Evolutionary conservation across 331 rosid species (phyloP).

Genomic region (Erythrophleum ivorense): DNA sequence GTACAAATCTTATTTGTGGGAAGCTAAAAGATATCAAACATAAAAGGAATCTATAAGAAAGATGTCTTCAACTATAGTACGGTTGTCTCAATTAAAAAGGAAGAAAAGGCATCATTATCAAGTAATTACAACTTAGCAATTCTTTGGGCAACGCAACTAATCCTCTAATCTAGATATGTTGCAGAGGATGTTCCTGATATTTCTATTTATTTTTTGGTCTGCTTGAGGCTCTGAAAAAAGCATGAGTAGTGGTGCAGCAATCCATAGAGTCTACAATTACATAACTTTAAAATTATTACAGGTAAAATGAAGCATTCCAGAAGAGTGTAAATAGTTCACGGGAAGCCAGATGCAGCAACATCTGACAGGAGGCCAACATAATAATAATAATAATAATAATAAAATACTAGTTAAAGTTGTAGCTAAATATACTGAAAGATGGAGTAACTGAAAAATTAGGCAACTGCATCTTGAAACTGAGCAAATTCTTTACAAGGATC

Average conservation of each 20-base stretch:
- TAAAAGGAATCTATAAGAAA: background rate
- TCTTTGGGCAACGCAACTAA: slow-evolving; percentile 8
- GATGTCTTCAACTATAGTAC: slow-evolving; percentile 13
- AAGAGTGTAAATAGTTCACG: background rate
- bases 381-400: background rate
- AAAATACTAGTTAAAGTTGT: background rate
- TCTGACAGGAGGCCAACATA: background rate
- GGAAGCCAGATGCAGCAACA: slow-evolving; percentile 14
- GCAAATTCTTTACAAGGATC: slow-evolving; percentile 17
- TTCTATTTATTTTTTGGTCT: slow-evolving; percentile 17
- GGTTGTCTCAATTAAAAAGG: slow-evolving; percentile 11
- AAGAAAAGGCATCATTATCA: slow-evolving; percentile 4
- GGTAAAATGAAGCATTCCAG: slow-evolving; percentile 2
- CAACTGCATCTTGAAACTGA: background rate
- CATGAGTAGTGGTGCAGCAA: background rate
- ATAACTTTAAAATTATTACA: background rate
- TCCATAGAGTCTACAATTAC: background rate
- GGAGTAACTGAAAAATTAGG: background rate
- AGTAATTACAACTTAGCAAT: slow-evolving; percentile 16
- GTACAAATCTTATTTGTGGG: background rate
- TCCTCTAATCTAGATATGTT: background rate
- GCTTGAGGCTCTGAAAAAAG: slow-evolving; percentile 14
- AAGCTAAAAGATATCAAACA: background rate
- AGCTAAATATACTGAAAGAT: background rate
- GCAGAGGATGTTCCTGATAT: slow-evolving; percentile 17